Conservation (phyloP, 2,329 filamentous ascomycete species). For the Aspergillus thermomutatus region DNA sequence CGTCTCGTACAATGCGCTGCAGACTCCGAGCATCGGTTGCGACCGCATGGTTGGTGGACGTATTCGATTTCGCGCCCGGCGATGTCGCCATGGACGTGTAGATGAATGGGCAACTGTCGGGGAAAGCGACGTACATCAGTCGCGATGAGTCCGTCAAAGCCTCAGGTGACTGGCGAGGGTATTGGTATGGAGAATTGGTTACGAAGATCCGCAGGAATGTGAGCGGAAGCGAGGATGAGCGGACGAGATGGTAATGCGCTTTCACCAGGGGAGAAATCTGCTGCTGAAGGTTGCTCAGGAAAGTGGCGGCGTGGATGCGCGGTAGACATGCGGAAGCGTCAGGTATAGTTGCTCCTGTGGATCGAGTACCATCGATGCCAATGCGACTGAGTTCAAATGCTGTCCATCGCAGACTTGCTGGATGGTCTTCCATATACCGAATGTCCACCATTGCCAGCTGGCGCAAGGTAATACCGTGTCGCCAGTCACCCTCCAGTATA, state of each 20-base stretch:
- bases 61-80: slow-evolving; percentile 37
- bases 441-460: slow-evolving; percentile 56
- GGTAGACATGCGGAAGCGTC: slow-evolving; percentile 50
- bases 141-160: slow-evolving; percentile 59
- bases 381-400: slow-evolving; percentile 46
- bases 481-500: slow-evolving; percentile 57
- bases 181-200: slow-evolving; percentile 75
- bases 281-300: slow-evolving; percentile 70
- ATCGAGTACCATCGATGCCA: slow-evolving; percentile 16
- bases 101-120: slow-evolving; percentile 72
- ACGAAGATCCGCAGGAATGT: slow-evolving; percentile 76
- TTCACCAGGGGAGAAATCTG: slow-evolving; percentile 77
- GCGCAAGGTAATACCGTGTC: slow-evolving; percentile 52
- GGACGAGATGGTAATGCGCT: slow-evolving; percentile 75
- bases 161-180: slow-evolving; percentile 38
- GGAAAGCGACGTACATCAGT: slow-evolving; percentile 77
- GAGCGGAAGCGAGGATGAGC: slow-evolving; percentile 62
- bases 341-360: slow-evolving; percentile 16
- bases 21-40: slow-evolving; percentile 59
- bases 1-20: slow-evolving; percentile 68
- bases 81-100: slow-evolving; percentile 57
- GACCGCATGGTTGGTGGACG: slow-evolving; percentile 17
- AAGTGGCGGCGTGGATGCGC: slow-evolving; percentile 75
- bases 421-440: slow-evolving; percentile 53
- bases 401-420: slow-evolving; percentile 51